Conservation (phyloP, 352 stramenopile genomes). For the Peronospora tabacina region DNA sequence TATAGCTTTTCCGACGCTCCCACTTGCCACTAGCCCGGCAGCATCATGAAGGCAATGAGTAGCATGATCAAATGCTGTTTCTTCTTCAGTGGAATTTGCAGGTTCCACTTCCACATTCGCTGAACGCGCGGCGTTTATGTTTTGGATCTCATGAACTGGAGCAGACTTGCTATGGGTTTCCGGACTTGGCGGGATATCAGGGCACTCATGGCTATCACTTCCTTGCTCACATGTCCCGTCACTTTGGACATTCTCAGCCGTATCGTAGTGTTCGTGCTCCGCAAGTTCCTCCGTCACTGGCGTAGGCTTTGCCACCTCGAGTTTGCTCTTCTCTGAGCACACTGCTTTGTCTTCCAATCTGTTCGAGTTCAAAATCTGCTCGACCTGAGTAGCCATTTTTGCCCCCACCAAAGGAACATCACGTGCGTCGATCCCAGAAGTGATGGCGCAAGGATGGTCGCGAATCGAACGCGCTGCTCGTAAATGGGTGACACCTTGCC, state of each 20-base stretch:
- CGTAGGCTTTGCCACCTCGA: conserved; percentile 25
- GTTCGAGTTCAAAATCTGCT: conserved; percentile 40
- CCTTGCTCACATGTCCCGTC: background rate
- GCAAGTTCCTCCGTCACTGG: conserved; percentile 33
- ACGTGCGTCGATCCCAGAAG: conserved; percentile 26
- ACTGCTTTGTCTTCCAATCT: conserved; percentile 29
- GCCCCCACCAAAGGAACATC: conserved; percentile 35
- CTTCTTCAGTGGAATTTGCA: background rate
- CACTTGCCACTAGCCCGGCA: conserved; percentile 1
- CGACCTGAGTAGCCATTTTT: conserved; percentile 44
- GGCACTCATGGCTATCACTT: too few relatives aligned
- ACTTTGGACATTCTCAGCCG: background rate
- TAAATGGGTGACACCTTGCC: conserved; percentile 50
- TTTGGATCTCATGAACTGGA: background rate
- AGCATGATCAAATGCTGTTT: background rate
- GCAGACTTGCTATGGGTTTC: background rate
- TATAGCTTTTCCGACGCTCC: background rate
- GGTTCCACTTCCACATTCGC: background rate
- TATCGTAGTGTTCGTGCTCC: conserved; percentile 1
- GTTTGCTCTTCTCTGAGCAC: conserved; percentile 3
- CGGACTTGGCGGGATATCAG: background rate
- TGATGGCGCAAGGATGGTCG: conserved; percentile 35
- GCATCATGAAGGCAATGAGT: conserved; percentile 1
- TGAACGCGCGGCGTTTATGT: background rate
- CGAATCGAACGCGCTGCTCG: conserved; percentile 46